Conservation (phyloP, 148 eudicot genomes). For the Fallopia convolvulus region DNA sequence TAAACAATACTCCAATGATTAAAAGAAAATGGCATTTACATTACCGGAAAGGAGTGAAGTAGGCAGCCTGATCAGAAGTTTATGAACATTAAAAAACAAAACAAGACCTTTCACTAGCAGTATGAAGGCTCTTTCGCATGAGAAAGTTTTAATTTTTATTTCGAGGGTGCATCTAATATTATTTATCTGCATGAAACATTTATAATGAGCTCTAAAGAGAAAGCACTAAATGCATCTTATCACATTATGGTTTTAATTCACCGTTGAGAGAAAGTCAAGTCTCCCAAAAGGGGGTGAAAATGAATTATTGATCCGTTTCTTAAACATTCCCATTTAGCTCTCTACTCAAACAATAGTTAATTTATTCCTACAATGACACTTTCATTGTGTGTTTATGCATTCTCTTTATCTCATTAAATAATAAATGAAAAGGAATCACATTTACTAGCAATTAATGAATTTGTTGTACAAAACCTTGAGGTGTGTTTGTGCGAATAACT, state of each 20-base stretch:
- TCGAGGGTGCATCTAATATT: background rate
- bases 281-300: background rate
- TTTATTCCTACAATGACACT: background rate
- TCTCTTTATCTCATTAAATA: background rate
- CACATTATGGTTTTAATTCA: background rate
- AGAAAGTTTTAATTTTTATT: background rate
- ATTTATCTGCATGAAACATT: background rate
- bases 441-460: background rate
- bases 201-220: background rate
- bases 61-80: background rate
- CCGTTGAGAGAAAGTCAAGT: background rate
- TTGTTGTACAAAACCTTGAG: conserved; percentile 41
- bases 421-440: conserved; percentile 11
- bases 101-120: background rate
- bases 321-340: background rate
- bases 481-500: conserved; percentile 68
- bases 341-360: background rate
- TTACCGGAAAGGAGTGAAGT: background rate
- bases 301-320: background rate
- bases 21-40: background rate
- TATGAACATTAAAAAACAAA: background rate
- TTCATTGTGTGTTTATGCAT: background rate
- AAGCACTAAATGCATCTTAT: conserved; percentile 1
- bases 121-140: background rate
- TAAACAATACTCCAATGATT: background rate